Conservation (phyloP, 257 asterid species). For the Avicennia marina region DNA sequence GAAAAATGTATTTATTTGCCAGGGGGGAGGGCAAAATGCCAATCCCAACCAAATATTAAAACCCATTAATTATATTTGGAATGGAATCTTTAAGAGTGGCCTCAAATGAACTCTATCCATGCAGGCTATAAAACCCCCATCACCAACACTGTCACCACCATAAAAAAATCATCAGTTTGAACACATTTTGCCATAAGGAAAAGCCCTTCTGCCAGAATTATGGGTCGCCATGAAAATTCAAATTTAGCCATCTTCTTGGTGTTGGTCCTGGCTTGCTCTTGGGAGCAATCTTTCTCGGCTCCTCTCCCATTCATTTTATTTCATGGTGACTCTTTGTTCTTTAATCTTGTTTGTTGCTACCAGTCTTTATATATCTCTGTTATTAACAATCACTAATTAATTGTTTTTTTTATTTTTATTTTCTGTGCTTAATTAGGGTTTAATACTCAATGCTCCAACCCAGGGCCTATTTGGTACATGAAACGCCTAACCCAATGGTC, state of each 20-base stretch:
- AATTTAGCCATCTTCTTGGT: background rate
- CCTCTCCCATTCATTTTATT: slow-evolving; percentile 28
- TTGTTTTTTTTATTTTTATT: background rate
- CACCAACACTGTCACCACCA: background rate
- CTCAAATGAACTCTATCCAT: background rate
- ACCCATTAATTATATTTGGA: background rate
- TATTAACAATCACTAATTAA: background rate
- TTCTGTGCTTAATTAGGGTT: background rate
- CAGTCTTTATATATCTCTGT: too few relatives aligned
- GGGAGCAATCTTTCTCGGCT: slow-evolving; percentile 4
- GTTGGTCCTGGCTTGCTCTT: background rate
- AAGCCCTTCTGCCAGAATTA: background rate
- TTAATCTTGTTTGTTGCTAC: too few relatives aligned
- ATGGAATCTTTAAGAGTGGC: background rate
- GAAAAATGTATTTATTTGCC: background rate
- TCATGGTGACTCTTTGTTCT: slow-evolving; percentile 18
- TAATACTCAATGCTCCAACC: slow-evolving; percentile 1
- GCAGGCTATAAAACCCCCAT: background rate
- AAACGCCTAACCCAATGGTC: slow-evolving; percentile 2
- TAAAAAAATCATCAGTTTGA: too few relatives aligned
- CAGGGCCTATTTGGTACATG: background rate
- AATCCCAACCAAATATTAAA: background rate
- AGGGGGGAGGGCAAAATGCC: background rate
- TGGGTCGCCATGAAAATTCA: background rate
- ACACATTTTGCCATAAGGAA: background rate